Evolutionary conservation across 208 protist species (phyloP).

Genomic region (Wallacemonas sp.): DNA sequence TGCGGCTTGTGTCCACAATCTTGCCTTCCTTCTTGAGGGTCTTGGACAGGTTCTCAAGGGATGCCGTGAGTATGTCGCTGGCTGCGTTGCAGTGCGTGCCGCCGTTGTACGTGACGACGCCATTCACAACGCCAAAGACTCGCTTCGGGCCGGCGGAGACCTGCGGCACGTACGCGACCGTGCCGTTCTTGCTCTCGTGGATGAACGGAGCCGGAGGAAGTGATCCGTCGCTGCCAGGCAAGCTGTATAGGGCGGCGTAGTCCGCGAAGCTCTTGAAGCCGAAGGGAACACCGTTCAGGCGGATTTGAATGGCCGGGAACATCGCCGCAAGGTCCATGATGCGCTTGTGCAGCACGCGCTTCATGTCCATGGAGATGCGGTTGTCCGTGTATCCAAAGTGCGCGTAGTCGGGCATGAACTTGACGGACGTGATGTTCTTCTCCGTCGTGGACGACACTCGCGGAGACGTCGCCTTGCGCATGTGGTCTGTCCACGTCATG

Average conservation of each 20-base stretch:
- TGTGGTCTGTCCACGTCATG: conserved; percentile 97
- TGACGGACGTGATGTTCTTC: conserved; percentile 80
- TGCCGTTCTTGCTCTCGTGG: conserved; percentile 62
- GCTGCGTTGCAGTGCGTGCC: conserved; percentile 99
- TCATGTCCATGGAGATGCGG: conserved; percentile 83
- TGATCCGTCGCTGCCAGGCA: conserved; percentile 28
- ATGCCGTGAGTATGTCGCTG: conserved; percentile 76
- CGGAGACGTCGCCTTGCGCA: conserved; percentile 92
- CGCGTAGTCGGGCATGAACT: conserved; percentile 90
- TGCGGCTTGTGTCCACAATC: conserved; percentile 92
- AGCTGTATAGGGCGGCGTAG: conserved; percentile 92
- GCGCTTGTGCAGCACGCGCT: conserved; percentile 87
- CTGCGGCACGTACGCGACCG: conserved; percentile 88
- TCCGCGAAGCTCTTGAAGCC: conserved; percentile 95
- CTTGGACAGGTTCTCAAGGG: conserved; percentile 55
- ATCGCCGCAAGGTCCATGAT: conserved; percentile 93
- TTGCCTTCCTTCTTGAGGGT: conserved; percentile 83
- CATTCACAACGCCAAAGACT: conserved; percentile 99
- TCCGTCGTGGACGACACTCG: conserved; percentile 78
- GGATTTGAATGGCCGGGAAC: conserved; percentile 91
- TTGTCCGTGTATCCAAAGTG: conserved; percentile 71
- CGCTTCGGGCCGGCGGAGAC: conserved; percentile 85
- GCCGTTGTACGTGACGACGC: conserved; percentile 97
- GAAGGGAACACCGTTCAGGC: conserved; percentile 95
- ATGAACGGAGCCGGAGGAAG: conserved; percentile 75